Percentiles rank a stretch among this genome's conserved stretches.
Conservation (phyloP, 1,139 yeast species). For the Debaryomycetaceae sp. region DNA sequence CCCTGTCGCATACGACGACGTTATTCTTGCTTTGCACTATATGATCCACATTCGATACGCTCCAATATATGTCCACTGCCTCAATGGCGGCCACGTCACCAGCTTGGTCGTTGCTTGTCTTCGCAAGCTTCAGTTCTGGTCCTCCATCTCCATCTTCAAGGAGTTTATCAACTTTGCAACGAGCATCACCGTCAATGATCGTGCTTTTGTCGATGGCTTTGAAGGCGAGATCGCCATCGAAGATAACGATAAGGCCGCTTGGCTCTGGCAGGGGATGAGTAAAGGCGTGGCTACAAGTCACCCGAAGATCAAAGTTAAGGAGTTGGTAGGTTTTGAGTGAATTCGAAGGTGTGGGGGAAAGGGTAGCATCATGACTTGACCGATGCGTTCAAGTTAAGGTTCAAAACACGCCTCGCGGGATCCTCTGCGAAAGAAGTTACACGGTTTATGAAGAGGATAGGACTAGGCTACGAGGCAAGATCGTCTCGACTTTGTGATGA, state of each 20-base stretch:
- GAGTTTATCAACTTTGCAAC: slow-evolving; percentile 75
- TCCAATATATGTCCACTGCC: slow-evolving; percentile 78
- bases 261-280: slow-evolving; percentile 71
- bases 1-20: slow-evolving; percentile 60
- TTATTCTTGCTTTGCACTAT: slow-evolving; percentile 46
- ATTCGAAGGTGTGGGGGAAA: background rate
- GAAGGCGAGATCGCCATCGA: slow-evolving; percentile 48
- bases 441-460: too few species aligned
- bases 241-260: slow-evolving; percentile 42
- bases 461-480: too few species aligned
- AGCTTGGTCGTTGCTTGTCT: slow-evolving; percentile 78
- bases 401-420: too few species aligned
- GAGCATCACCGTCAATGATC: slow-evolving; percentile 73
- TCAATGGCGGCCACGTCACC: slow-evolving; percentile 84
- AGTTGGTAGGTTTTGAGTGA: slow-evolving; percentile 3
- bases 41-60: slow-evolving; percentile 49
- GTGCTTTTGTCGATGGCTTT: slow-evolving; percentile 74
- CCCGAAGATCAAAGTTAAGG: slow-evolving; percentile 28
- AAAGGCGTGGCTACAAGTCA: slow-evolving; percentile 40
- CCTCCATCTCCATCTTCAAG: slow-evolving; percentile 74
- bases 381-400: background rate
- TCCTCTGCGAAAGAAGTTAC: too few species aligned
- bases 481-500: too few species aligned
- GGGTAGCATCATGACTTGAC: background rate
- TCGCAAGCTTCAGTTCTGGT: slow-evolving; percentile 80